Percentiles rank a stretch among this genome's conserved stretches.
These are phyloP conservation scores for Rhizopogon roseolus DNA, from an alignment of 768 basidiomycete species.

Conservation along the genomic window DNA sequence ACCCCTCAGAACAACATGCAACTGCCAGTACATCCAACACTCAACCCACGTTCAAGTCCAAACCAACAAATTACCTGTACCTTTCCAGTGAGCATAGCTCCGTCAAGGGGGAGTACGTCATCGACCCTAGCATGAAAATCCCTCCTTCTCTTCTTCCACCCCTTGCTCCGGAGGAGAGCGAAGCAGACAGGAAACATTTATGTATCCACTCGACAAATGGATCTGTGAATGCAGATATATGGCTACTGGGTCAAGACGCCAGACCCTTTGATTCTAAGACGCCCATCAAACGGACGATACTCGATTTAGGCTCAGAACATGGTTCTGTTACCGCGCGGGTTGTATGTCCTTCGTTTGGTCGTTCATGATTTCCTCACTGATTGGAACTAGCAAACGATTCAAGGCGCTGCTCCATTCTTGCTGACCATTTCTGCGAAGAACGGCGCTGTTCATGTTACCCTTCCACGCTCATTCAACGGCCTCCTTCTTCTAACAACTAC, in stretches of 20 bases:
- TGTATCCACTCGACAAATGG: slow-evolving; percentile 29
- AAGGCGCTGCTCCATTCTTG: slow-evolving; percentile 10
- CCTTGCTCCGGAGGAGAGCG: slow-evolving; percentile 28
- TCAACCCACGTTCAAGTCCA: slow-evolving; percentile 15
- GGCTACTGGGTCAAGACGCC: slow-evolving; percentile 23
- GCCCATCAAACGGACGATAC: slow-evolving; percentile 13
- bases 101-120: slow-evolving; percentile 31
- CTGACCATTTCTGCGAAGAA: slow-evolving; percentile 8
- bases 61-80: slow-evolving; percentile 21
- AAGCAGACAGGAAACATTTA: slow-evolving; percentile 36
- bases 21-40: neutral
- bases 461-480: slow-evolving; percentile 21
- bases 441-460: slow-evolving; percentile 8
- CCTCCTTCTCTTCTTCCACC: slow-evolving; percentile 36
- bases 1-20: neutral
- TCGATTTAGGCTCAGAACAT: slow-evolving; percentile 14
- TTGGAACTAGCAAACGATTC: slow-evolving; percentile 11
- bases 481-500: slow-evolving; percentile 12
- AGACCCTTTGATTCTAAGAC: neutral
- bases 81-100: slow-evolving; percentile 4
- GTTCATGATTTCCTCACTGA: neutral
- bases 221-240: slow-evolving; percentile 35
- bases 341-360: slow-evolving; percentile 8
- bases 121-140: slow-evolving; percentile 38
- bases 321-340: slow-evolving; percentile 13